Conservation (phyloP, 2,329 filamentous ascomycete genomes). For the Ophiostoma sp. region DNA sequence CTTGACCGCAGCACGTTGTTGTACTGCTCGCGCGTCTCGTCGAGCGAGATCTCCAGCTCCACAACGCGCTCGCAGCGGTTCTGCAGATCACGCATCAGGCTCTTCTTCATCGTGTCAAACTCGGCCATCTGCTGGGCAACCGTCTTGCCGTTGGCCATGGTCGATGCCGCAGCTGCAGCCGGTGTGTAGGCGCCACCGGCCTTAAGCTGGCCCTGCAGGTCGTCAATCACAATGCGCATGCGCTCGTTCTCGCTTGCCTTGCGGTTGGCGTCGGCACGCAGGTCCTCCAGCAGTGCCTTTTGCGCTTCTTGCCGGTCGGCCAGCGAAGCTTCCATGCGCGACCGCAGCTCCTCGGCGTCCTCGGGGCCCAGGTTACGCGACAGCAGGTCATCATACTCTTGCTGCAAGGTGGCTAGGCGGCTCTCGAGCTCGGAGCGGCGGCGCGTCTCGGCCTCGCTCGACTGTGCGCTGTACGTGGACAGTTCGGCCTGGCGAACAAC, state of each 20-base stretch:
- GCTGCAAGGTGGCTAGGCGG: constrained; percentile 67
- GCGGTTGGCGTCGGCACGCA: constrained; percentile 68
- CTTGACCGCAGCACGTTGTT: constrained; percentile 95
- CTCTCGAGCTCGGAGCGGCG: constrained; percentile 71
- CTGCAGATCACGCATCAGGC: constrained; percentile 94
- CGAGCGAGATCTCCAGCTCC: constrained; percentile 93
- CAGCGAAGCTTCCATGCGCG: constrained; percentile 70
- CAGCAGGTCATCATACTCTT: constrained; percentile 78
- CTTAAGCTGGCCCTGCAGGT: constrained; percentile 70
- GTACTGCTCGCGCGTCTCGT: constrained; percentile 97
- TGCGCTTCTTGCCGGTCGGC: constrained; percentile 68
- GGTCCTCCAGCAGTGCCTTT: constrained; percentile 66
- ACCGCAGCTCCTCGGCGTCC: constrained; percentile 81
- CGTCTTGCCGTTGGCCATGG: constrained; percentile 78
- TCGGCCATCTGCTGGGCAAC: constrained; percentile 97
- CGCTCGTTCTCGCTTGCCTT: constrained; percentile 78
- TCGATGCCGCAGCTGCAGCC: constrained; percentile 31
- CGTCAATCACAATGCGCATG: constrained; percentile 74
- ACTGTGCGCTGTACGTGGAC: constrained; percentile 65
- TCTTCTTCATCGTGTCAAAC: constrained; percentile 99
- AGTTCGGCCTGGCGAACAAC: constrained; percentile 90
- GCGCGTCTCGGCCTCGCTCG: constrained; percentile 60
- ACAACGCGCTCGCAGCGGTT: constrained; percentile 98
- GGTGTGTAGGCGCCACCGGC: constrained; percentile 45
- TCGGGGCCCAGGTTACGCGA: constrained; percentile 70